A percentile compares a stretch with the other conserved stretches of the same genome.
These are phyloP conservation scores for Balansia obtecta DNA, from an alignment of 2,329 filamentous ascomycete genomes.

Conservation along the genomic window DNA sequence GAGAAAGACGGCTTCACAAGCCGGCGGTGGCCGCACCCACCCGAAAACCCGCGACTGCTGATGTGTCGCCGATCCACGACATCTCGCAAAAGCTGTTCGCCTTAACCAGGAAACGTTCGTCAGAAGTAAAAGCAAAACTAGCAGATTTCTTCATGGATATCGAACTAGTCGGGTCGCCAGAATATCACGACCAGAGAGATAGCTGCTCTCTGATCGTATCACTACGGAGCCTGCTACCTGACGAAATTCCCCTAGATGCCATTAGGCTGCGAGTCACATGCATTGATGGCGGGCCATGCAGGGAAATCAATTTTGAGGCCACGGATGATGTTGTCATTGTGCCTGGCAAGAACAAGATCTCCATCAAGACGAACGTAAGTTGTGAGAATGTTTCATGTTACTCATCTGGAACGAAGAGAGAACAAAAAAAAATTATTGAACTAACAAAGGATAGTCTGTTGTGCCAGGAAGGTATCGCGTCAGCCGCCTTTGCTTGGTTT, in stretches of 20 bases:
- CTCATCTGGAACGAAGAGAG: background rate
- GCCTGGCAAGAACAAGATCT: conserved; percentile 35
- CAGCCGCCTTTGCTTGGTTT: conserved; percentile 55
- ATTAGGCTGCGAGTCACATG: conserved; percentile 52
- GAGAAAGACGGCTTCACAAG: conserved; percentile 30
- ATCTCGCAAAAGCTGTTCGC: conserved; percentile 35
- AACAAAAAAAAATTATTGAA: background rate
- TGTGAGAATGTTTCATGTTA: background rate
- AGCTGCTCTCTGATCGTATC: conserved; percentile 59
- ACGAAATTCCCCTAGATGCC: conserved; percentile 53
- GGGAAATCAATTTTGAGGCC: conserved; percentile 38
- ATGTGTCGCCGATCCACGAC: conserved; percentile 30
- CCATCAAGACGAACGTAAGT: conserved; percentile 24
- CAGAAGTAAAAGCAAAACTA: conserved; percentile 56
- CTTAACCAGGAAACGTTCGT: conserved; percentile 30
- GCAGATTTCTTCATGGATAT: conserved; percentile 62
- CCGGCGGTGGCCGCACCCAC: conserved; percentile 11
- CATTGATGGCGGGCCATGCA: conserved; percentile 39
- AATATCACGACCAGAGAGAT: conserved; percentile 59
- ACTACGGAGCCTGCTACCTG: conserved; percentile 60
- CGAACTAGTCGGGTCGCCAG: conserved; percentile 53
- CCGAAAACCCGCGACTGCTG: conserved; percentile 10
- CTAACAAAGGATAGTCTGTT: conserved; percentile 35
- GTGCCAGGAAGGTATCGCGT: conserved; percentile 65
- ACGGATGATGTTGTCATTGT: conserved; percentile 20